Base-by-base conservation (phyloP, 1,284 basidiomycete species). In the Ceratobasidium theobromae region DNA sequence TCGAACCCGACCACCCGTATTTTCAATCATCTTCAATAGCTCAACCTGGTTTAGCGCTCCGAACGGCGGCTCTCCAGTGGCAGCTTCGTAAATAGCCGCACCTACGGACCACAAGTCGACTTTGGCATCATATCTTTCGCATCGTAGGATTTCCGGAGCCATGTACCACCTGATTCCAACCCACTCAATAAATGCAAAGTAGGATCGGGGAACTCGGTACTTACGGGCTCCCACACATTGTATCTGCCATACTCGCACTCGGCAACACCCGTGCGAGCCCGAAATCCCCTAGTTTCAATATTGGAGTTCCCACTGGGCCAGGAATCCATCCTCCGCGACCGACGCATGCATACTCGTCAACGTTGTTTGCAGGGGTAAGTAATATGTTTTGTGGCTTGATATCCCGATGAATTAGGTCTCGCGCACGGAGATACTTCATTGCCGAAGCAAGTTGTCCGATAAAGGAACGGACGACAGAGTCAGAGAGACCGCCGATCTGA, bases 81-180 rank as follows among this genome's bases (percentile, higher is more conserved):
- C 82, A 89, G 97, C 98, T 77, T 99, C 97, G 77, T 89, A 99
- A 0, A 98, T 79, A 2, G 99, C 96, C 0, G 97, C 95, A 6
- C 96, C 97, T 30, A 98, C 93, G 4, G 93, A 96, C 96, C 96
- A 99, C 0, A 99, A 81, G 74, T 99, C 96, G 0, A 93, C 96
- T 75, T 95, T 98, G 25, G 95, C 95, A 75, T 98, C 95, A 76
- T 99, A 98, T 77, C 96, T 97, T 78, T 99, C 91, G 76, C 97
- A 98, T 23, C 93, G 86, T 18, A 99, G 79, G 70, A 99, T 99
- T 77, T 99, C 96, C 0, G 96, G 96, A 0, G 97, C 96, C 96
- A 99, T 99, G 78, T 99, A 99, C 32, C 99, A 79, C 91, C 93
- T 8, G 35, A 71, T n/a, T 30, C 9, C 28, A 40, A 18, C 2